Conservation (phyloP, 2,329 filamentous ascomycete genomes). For the Triangularia setosa region DNA sequence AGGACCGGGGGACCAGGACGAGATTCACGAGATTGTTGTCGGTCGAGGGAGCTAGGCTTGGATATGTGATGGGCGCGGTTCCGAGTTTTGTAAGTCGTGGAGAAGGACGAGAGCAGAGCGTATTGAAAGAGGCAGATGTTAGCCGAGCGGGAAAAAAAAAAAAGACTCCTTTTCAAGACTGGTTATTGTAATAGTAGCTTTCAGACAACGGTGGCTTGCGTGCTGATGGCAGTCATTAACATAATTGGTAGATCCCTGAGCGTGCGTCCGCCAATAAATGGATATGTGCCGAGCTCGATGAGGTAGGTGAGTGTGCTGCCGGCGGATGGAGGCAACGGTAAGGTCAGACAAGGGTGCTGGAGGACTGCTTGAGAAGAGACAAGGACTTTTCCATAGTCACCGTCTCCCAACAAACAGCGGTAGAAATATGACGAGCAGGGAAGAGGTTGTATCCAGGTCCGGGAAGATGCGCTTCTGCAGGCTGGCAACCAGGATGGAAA, state of each 20-base stretch:
- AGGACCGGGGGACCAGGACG: background rate
- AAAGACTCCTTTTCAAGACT: slow-evolving; percentile 23
- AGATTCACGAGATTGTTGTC: background rate
- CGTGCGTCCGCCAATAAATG: slow-evolving; percentile 40
- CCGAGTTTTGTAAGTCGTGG: slow-evolving; percentile 5
- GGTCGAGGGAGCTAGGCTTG: slow-evolving; percentile 11
- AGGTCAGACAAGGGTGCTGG: slow-evolving; percentile 37
- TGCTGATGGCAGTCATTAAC: slow-evolving; percentile 38
- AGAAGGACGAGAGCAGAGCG: slow-evolving; percentile 3
- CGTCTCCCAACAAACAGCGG: slow-evolving; percentile 32
- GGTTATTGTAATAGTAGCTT: slow-evolving; percentile 22
- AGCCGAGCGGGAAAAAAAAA: slow-evolving; percentile 32
- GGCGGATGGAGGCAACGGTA: slow-evolving; percentile 37
- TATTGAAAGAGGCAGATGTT: slow-evolving; percentile 29
- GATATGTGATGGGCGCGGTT: background rate
- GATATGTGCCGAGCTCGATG: slow-evolving; percentile 27
- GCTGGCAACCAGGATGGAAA: slow-evolving; percentile 15
- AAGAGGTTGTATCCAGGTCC: slow-evolving; percentile 19
- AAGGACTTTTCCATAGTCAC: slow-evolving; percentile 38
- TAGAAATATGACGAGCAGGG: slow-evolving; percentile 18
- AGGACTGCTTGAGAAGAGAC: slow-evolving; percentile 32
- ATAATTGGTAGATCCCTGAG: slow-evolving; percentile 41
- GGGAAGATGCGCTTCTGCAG: slow-evolving; percentile 22
- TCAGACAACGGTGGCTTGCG: slow-evolving; percentile 40
- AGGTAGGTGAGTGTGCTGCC: slow-evolving; percentile 27